These are phyloP conservation scores for Hymenoscyphus scutula DNA, from an alignment of 2,329 filamentous ascomycete genomes.

Conservation along the genomic window DNA sequence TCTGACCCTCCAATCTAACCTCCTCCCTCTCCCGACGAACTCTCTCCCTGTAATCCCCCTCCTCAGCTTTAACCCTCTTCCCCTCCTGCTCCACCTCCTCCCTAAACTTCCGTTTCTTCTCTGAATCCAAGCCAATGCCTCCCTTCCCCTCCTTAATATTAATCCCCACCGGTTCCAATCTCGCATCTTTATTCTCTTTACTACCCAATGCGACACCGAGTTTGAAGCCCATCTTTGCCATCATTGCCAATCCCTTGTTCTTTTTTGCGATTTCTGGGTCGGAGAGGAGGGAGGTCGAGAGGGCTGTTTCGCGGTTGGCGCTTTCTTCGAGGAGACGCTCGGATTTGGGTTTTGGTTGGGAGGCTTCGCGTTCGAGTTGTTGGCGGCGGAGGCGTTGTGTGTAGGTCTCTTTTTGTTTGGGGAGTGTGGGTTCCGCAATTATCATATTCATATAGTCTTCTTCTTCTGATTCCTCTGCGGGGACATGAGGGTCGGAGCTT, in stretches of 20 bases:
- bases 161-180: constrained; percentile 72
- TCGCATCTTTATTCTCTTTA: constrained; percentile 42
- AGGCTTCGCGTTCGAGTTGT: constrained; percentile 63
- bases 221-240: constrained; percentile 92
- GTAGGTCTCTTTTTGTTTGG: constrained; percentile 56
- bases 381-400: constrained; percentile 49
- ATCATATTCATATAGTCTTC: constrained; percentile 98
- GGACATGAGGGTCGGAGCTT: constrained; percentile 13
- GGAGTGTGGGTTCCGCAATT: constrained; percentile 63
- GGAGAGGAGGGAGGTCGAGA: constrained; percentile 71
- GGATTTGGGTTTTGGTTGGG: constrained; percentile 73
- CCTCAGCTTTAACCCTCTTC: constrained; percentile 63
- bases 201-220: constrained; percentile 72
- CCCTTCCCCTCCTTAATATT: constrained; percentile 74
- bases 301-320: constrained; percentile 69
- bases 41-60: constrained; percentile 70
- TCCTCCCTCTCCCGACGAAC: constrained; percentile 69
- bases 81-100: constrained; percentile 58
- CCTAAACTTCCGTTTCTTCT: constrained; percentile 73
- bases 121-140: constrained; percentile 80
- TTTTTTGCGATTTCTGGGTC: constrained; percentile 48
- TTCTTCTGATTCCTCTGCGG: constrained; percentile 53
- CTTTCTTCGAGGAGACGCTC: constrained; percentile 75
- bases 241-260: constrained; percentile 92
- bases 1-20: constrained; percentile 63